phyloP scores from a whole-genome alignment of 1,139 yeast species.

The Candida neerlandica region DNA sequence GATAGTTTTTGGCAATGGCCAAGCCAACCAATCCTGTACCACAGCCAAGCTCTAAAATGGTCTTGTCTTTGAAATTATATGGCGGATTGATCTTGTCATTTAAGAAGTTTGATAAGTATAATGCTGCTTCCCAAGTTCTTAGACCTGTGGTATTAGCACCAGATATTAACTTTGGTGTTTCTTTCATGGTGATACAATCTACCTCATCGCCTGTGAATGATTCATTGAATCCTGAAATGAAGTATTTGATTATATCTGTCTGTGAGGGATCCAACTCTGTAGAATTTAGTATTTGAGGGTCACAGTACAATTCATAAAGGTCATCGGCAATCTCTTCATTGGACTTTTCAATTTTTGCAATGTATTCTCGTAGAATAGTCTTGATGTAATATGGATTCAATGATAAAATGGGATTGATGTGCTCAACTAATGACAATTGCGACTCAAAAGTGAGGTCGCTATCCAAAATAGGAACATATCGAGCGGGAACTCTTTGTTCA shows the following conservation, averaged over 20 bases:
- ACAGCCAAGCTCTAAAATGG: constrained; percentile 75
- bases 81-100: constrained; percentile 14
- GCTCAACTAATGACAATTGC: constrained; percentile 11
- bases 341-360: constrained; percentile 35
- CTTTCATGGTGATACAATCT: constrained; percentile 47
- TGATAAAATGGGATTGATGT: constrained; percentile 22
- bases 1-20: constrained; percentile 41
- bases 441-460: constrained; percentile 10
- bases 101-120: constrained; percentile 60
- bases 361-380: constrained; percentile 42
- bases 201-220: constrained; percentile 15
- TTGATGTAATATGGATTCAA: constrained; percentile 55
- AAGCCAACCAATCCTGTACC: constrained; percentile 90
- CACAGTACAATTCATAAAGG: constrained; percentile 53
- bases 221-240: constrained; percentile 28
- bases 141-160: constrained; percentile 84
- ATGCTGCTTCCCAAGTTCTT: constrained; percentile 93
- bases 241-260: constrained; percentile 51
- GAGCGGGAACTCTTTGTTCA: constrained; percentile 17
- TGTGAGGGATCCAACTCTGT: constrained; percentile 45
- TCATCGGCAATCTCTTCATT: constrained; percentile 40
- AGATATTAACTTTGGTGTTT: constrained; percentile 65
- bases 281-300: constrained; percentile 38
- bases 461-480: constrained; percentile 8
- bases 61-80: constrained; percentile 19